Evolutionary conservation across 2,329 filamentous ascomycete genomes (phyloP), one percentile per base, ranked within the genome.

Genomic region (Pseudomassariella vexata): DNA sequence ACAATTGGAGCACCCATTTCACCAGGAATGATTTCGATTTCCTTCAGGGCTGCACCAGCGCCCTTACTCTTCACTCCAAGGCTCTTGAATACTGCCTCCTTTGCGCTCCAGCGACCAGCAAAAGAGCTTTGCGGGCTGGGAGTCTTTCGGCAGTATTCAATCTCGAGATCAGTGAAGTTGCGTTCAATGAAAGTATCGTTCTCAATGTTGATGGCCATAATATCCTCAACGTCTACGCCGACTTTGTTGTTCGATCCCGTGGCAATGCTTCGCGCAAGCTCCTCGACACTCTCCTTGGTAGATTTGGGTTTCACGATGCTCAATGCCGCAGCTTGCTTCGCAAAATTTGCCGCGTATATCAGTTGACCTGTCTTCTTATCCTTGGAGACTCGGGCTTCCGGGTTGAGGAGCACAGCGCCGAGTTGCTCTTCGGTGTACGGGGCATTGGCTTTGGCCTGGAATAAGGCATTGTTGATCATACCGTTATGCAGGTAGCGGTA

Each of bases 401-500:
- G 92, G 73, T 98, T 95, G 46, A 98, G 78, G 63, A 96, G 88
- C 46, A 98, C 83, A 43, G 82, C 76, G 60, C 77, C 76, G 64
- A 94, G 83, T 65, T 92, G 85, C 36, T 85, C 80, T 34, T 95
- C 87, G 27, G 79, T 80, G 66, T 96, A 98, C 26, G 92, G 94
- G 26, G 89, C 74, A 58, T 89, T 81, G 54, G 76, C 75, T 79
- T 98, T 98, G 60, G 94, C 89, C 41, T 94, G 88, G 64, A 98
- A 98, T 61, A 98, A 76, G 44, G 80, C 86, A 73, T 98, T 96
- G 73, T 94, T 95, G 73, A 96, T 89, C 59, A 98, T 73, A 42
- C 90, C 89, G 51, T 95, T 94, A 69, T 98, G 94, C 80, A 94
- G 95, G 78, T 86, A 96, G 44, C 92, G 79, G 73, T 98, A 98